Percentiles rank a stretch among this genome's conserved stretches.
These are phyloP conservation scores for Stipa capillata DNA, from an alignment of 176 grass and related monocot species.

Conservation along the genomic window DNA sequence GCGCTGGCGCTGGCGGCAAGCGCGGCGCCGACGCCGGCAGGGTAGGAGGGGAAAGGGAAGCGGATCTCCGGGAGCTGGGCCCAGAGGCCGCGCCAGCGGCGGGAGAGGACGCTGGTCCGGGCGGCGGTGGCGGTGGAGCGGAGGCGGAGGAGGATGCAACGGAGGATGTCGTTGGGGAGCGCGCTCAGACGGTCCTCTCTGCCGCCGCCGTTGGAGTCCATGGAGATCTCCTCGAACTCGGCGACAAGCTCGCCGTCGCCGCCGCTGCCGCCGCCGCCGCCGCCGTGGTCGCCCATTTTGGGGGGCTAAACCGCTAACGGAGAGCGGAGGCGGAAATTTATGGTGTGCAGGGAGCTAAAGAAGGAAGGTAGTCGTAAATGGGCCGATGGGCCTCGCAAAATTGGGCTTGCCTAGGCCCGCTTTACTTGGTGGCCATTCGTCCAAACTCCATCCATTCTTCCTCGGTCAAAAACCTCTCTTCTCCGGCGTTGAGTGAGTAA, in stretches of 20 bases:
- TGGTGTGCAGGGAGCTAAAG: neutral
- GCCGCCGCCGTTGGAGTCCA: neutral
- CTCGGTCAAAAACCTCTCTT: no score
- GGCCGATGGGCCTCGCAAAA: neutral
- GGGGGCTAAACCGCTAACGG: neutral
- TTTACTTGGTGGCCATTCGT: neutral
- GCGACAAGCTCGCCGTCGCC: neutral
- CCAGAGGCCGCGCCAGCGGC: neutral
- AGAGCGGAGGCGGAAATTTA: neutral
- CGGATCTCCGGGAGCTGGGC: conserved; percentile 1
- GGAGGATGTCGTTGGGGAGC: conserved; percentile 2
- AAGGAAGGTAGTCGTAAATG: neutral
- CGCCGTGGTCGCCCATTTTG: neutral
- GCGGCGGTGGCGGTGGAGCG: neutral
- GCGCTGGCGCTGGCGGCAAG: neutral
- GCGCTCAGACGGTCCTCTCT: neutral
- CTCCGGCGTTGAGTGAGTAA: no score
- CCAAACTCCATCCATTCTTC: no score
- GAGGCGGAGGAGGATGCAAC: conserved; percentile 1
- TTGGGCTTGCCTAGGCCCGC: neutral
- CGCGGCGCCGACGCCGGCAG: neutral
- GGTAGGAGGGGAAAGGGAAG: neutral
- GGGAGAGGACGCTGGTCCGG: conserved; percentile 13
- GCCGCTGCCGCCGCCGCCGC: neutral
- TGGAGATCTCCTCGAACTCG: neutral